Evolutionary conservation across 2,329 filamentous ascomycete species (phyloP), one percentile per base, ranked within the genome.

Genomic region (Pseudogymnoascus sp.): DNA sequence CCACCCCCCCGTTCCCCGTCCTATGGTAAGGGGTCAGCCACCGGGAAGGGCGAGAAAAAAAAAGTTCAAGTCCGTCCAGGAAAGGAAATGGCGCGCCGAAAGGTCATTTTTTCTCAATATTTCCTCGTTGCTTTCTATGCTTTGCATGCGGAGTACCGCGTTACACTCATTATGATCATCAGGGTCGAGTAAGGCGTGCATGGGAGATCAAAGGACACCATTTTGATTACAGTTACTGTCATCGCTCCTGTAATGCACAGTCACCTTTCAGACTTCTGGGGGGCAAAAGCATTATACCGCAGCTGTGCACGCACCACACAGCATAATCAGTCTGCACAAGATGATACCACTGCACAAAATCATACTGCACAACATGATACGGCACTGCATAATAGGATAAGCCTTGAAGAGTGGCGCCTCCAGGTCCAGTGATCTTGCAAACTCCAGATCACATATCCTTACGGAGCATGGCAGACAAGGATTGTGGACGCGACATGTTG

Each of bases 331-430:
- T n/a, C 42, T 48, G 42, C 21, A 52, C 27, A 55, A 55, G n/a
- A 55, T 33, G 13, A 12, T 18, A 6, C 27, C 4, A n/a, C 48
- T 31, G 48, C 48, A 52, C 13, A 52, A 52, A 52, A 33, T 33
- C 45, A 31, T 52, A 6, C 45, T 52, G 27, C 27, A 55, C 48
- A 55, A 18, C 48, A 55, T 55, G n/a, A 55, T 55, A n/a, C n/a
- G 10, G n/a, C 4, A 13, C 27, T 55, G 48, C 29, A 33, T 5
- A 33, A 52, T 5, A 15, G 48, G 48, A 55, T 55, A 55, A 55
- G 48, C 48, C 48, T 55, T 55, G 48, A 55, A 18, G 48, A 55
- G 48, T 55, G 48, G 27, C 48, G 48, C 29, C 48, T 55, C 48
- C 48, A 55, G 45, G 48, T 55, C 48, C 48, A 55, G 48, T 55